These are phyloP conservation scores for Cryphonectria naterciae DNA, from an alignment of 2,329 filamentous ascomycete species.

Conservation along the genomic window DNA sequence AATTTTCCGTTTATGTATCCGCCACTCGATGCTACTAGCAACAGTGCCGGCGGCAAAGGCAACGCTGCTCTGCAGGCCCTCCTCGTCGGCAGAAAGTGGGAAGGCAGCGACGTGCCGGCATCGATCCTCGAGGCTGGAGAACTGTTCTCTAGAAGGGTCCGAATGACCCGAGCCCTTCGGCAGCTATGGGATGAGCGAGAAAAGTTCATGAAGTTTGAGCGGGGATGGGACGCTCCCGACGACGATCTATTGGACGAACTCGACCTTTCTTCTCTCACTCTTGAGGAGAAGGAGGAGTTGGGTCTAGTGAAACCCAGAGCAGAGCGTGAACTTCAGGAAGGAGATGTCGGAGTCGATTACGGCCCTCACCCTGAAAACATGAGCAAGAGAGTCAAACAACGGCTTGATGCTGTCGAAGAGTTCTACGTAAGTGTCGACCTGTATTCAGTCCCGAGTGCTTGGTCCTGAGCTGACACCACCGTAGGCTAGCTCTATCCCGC, in stretches of 20 bases:
- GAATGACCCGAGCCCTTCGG: slow-evolving; percentile 87
- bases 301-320: slow-evolving; percentile 50
- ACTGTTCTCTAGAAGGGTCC: slow-evolving; percentile 85
- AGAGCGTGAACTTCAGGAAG: slow-evolving; percentile 39
- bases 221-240: slow-evolving; percentile 74
- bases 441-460: neutral
- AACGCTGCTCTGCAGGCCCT: slow-evolving; percentile 77
- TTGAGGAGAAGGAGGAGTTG: slow-evolving; percentile 51
- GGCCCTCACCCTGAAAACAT: slow-evolving; percentile 55
- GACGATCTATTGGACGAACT: slow-evolving; percentile 47
- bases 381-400: slow-evolving; percentile 61
- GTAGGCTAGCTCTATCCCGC: slow-evolving; percentile 75
- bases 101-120: slow-evolving; percentile 89
- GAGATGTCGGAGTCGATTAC: slow-evolving; percentile 50
- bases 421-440: slow-evolving; percentile 73
- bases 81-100: slow-evolving; percentile 83
- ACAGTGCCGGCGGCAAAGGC: slow-evolving; percentile 88
- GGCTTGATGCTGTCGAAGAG: slow-evolving; percentile 73
- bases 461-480: slow-evolving; percentile 35
- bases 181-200: slow-evolving; percentile 96
- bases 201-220: slow-evolving; percentile 86
- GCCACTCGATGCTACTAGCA: slow-evolving; percentile 85
- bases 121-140: slow-evolving; percentile 95
- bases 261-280: slow-evolving; percentile 41
- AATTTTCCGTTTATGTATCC: slow-evolving; percentile 98